These are phyloP conservation scores for Cyclotella atomus DNA, from an alignment of 108 stramenopile genomes.

Conservation along the genomic window DNA sequence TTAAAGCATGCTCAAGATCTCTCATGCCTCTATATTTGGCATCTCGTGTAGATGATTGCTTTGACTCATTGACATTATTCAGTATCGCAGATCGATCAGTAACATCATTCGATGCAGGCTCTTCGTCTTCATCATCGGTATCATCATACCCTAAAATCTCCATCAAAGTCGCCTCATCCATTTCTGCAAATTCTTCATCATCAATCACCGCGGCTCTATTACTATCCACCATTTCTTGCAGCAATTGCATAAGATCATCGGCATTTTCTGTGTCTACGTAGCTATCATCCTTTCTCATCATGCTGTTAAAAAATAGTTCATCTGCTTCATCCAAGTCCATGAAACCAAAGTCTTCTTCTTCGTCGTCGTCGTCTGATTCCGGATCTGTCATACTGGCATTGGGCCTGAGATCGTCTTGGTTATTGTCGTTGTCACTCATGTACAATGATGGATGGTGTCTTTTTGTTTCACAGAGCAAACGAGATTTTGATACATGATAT, in stretches of 20 bases:
- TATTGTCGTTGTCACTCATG: not conserved
- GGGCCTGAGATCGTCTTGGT: not conserved
- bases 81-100: conserved; percentile 10
- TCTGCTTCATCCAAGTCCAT: conserved; percentile 43
- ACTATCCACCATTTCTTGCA: conserved; percentile 31
- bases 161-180: conserved; percentile 46
- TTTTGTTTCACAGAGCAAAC: too few relatives aligned
- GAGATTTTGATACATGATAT: too few relatives aligned
- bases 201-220: not conserved
- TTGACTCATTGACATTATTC: conserved; percentile 1
- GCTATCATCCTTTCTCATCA: conserved; percentile 19
- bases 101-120: not conserved
- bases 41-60: conserved; percentile 9
- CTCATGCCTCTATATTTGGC: conserved; percentile 58
- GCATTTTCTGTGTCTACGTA: conserved; percentile 13
- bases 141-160: conserved; percentile 46
- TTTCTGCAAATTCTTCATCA: conserved; percentile 29
- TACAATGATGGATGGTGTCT: not conserved
- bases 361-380: not conserved
- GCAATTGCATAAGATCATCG: conserved; percentile 25
- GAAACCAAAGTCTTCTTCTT: conserved; percentile 25
- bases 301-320: conserved; percentile 34
- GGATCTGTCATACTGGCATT: not conserved
- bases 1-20: conserved; percentile 67
- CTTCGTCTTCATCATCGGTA: conserved; percentile 24